Conservation (phyloP, 306 rosid genomes). For the Elaeagnus macrophylla region DNA sequence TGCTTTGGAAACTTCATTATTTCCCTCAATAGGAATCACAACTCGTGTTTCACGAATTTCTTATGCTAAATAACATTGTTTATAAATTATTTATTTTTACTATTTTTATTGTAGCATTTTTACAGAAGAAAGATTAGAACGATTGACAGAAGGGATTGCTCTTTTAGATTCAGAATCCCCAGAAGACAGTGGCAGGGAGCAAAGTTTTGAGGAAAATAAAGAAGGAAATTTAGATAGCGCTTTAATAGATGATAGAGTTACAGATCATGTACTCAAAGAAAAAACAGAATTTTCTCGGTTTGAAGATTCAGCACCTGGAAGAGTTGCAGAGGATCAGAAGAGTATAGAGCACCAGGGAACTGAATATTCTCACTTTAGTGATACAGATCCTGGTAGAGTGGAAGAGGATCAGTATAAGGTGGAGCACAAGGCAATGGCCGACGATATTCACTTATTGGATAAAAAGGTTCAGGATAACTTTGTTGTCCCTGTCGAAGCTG, state of each 20-base stretch:
- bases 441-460: conserved; percentile 26
- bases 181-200: conserved; percentile 30
- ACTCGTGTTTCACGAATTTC: background rate
- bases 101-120: conserved; percentile 66
- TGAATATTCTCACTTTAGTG: too few relatives aligned
- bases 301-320: conserved; percentile 26
- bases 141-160: conserved; percentile 57
- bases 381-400: too few relatives aligned
- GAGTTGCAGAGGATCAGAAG: conserved; percentile 23
- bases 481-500: conserved; percentile 33
- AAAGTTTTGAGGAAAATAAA: conserved; percentile 33
- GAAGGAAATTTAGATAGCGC: conserved; percentile 31
- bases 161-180: conserved; percentile 47
- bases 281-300: conserved; percentile 30
- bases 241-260: conserved; percentile 19
- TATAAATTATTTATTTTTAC: conserved; percentile 23
- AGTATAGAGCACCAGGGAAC: conserved; percentile 29
- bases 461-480: conserved; percentile 19
- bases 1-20: too few relatives aligned
- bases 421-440: background rate
- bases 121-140: conserved; percentile 89
- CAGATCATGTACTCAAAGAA: conserved; percentile 33
- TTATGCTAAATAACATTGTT: background rate
- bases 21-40: too few relatives aligned
- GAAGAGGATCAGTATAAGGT: too few relatives aligned